Percentiles rank a stretch among this genome's conserved stretches.
phyloP scores from a whole-genome alignment of 179 eudicot genomes.

The Beta corolliflora region DNA sequence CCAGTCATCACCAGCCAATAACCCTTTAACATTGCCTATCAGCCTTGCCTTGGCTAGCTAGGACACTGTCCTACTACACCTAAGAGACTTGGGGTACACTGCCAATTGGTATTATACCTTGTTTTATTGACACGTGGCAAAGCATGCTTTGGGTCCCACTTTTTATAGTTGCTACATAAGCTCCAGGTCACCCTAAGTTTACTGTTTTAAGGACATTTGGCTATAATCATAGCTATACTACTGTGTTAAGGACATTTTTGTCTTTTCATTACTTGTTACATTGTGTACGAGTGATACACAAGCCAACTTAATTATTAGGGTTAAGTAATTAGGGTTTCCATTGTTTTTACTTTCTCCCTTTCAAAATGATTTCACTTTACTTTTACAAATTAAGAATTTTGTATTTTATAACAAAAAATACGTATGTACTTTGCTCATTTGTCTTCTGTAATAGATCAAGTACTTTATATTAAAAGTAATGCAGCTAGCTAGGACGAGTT shows the following conservation, averaged over 20 bases:
- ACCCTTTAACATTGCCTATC: background rate
- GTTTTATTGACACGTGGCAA: background rate
- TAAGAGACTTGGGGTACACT: background rate
- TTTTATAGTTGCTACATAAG: background rate
- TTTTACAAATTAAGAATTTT: no score
- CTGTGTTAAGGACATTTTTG: background rate
- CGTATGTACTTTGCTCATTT: no score
- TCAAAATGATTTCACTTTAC: no score
- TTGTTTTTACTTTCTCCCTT: no score
- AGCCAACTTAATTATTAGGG: background rate
- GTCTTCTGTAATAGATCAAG: no score
- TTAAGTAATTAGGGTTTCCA: background rate
- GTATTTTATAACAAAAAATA: no score
- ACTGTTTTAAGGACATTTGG: no score
- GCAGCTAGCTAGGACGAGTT: no score
- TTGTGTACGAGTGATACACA: background rate
- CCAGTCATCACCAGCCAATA: background rate
- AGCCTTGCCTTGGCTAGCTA: background rate
- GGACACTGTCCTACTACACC: conserved; percentile 14
- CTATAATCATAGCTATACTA: no score
- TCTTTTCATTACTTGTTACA: background rate
- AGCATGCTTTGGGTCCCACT: background rate
- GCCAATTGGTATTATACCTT: conserved; percentile 1
- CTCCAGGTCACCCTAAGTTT: conserved; percentile 13
- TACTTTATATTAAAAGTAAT: no score